Conservation (phyloP, 1,139 yeast genomes). For the Geotrichum macrosporum region DNA sequence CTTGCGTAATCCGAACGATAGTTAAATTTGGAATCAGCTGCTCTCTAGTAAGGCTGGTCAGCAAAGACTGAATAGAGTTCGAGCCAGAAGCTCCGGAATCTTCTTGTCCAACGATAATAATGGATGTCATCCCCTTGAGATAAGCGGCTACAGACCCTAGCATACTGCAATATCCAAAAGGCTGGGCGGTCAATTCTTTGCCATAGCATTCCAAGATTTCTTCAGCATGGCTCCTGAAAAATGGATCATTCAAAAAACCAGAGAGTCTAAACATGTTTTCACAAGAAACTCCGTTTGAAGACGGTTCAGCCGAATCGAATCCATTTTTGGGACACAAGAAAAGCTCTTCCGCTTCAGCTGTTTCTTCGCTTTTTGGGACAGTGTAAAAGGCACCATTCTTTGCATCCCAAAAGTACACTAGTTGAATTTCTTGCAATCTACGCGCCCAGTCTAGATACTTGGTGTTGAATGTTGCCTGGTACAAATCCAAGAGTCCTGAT, state of each 20-base stretch:
- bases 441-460: conserved; percentile 36
- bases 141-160: conserved; percentile 28
- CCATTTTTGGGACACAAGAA: conserved; percentile 38
- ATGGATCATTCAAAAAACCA: conserved; percentile 28
- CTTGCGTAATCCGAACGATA: conserved; percentile 12
- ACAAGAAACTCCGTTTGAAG: conserved; percentile 39
- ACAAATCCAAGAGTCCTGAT: conserved; percentile 38
- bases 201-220: conserved; percentile 33
- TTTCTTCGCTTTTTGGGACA: conserved; percentile 25
- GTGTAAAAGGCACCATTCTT: conserved; percentile 37
- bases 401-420: conserved; percentile 36
- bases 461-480: conserved; percentile 35
- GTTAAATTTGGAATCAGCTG: conserved; percentile 9
- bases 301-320: conserved; percentile 41
- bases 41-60: conserved; percentile 2
- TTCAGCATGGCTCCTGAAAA: conserved; percentile 29
- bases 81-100: background rate
- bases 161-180: conserved; percentile 35
- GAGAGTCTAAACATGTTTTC: conserved; percentile 34
- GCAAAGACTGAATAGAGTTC: background rate
- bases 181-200: conserved; percentile 35
- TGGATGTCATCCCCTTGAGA: conserved; percentile 24
- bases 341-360: conserved; percentile 25
- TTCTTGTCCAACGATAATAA: conserved; percentile 28
- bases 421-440: conserved; percentile 36